Percentiles rank a stretch among this genome's conserved stretches.
These are phyloP conservation scores for Pseudogymnoascus sp. DNA, from an alignment of 2,329 filamentous ascomycete genomes.

Conservation along the genomic window DNA sequence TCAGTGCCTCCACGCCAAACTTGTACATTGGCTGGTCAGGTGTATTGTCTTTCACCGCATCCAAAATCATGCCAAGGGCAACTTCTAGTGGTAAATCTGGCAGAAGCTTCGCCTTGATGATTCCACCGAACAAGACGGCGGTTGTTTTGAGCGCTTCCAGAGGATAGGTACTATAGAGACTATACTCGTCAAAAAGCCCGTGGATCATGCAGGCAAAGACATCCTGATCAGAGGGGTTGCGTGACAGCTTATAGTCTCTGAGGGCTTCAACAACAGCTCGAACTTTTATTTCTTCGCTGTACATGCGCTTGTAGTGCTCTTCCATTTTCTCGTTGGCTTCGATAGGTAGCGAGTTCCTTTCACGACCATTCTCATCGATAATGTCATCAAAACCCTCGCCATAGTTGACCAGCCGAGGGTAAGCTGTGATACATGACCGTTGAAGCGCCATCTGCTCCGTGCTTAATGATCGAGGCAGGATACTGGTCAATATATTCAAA, in stretches of 20 bases:
- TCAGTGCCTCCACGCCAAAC: conserved; percentile 89
- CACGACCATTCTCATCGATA: conserved; percentile 75
- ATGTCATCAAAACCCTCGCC: conserved; percentile 88
- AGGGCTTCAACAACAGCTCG: conserved; percentile 79
- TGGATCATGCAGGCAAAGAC: conserved; percentile 98
- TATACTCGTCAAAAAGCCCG: conserved; percentile 93
- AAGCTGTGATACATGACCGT: conserved; percentile 81
- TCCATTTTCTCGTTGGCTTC: conserved; percentile 89
- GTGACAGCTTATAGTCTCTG: conserved; percentile 80
- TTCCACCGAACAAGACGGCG: conserved; percentile 90
- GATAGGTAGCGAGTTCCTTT: conserved; percentile 72
- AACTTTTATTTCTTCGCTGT: conserved; percentile 81
- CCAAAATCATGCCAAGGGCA: conserved; percentile 95
- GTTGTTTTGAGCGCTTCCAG: conserved; percentile 94
- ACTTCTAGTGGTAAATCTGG: conserved; percentile 86
- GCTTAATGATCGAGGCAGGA: conserved; percentile 49
- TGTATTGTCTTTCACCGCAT: conserved; percentile 79
- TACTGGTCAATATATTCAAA: conserved; percentile 71
- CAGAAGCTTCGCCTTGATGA: conserved; percentile 89
- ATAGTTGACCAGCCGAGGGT: conserved; percentile 93
- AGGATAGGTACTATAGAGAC: conserved; percentile 90
- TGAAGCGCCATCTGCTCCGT: conserved; percentile 74
- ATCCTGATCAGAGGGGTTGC: conserved; percentile 79
- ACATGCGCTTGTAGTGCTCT: conserved; percentile 97
- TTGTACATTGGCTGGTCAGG: conserved; percentile 93